Evolutionary conservation across 805 yeast genomes (phyloP), one percentile per base, ranked within the genome.

Genomic region (Ogataea chonburiensis): DNA sequence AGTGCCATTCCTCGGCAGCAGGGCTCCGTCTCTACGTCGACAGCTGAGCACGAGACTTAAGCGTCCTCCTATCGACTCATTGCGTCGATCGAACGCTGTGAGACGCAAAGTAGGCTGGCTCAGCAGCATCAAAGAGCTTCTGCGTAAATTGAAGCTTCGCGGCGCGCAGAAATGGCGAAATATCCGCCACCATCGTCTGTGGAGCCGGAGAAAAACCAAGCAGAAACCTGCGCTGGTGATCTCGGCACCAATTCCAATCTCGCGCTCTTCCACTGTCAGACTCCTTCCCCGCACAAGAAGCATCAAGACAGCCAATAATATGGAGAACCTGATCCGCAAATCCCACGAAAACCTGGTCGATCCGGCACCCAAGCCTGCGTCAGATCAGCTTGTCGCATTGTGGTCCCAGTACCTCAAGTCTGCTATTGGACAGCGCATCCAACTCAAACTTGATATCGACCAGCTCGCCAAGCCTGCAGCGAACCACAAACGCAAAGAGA

Each of bases 71-170:
- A 32, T 42, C 11, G 37, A 43, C 17, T 47, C 52, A 13, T 38
- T 61, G 13, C 53, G 46, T 26, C 44, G 66, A 31, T 46, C 60
- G 0, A 58, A 58, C 32, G 66, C 66, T 7, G 50, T 52, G n/a
- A 52, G 49, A 32, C 43, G 64, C 24, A 61, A 55, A 31, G 31
- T 44, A 2, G 60, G 61, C 3, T 56, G 64, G 58, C 29, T 61
- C 9, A 45, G 55, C 2, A 32, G 22, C 13, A 20, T 60, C 5
- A 12, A 44, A 3, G 16, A 16, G 5, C 19, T 55, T 5, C 24
- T 50, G 5, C 34, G 40, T 7, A 32, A 34, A 11, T 11, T 49
- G 11, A 53, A 43, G 26, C n/a, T 16, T 1, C 34, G 29, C 12
- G 25, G 43, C 3, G 42, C 39, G 3, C 48, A 30, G 17, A 42